Base-by-base conservation (phyloP, 2,329 filamentous ascomycete species). In the Fusarium burgessii region DNA sequence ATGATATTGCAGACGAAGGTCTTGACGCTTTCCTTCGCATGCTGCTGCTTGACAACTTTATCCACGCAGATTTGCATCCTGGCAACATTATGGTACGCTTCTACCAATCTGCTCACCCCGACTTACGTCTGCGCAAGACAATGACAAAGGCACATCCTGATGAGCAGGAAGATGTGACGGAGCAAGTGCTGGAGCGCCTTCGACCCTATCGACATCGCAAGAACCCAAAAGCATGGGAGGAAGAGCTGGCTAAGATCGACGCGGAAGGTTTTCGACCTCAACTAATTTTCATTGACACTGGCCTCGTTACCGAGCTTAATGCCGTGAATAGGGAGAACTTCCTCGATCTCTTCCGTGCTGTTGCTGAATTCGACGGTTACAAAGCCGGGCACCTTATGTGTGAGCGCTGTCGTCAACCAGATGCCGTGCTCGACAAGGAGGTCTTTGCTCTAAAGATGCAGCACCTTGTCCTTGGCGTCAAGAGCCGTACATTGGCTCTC, bases 41-140 rank as follows among this genome's bases (percentile, higher is more conserved):
- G 96, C 84, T 99, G 18, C 87, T 99, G 15, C 91, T 99, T 41
- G 96, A 99, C 80, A 99, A 99, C 80, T 99, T 99, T 80, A 91
- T 98, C 29, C 96, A 99, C 78, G 95, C 96, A 8, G 96, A 99
- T 78, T 84, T 99, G 33, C 96, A 99, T 78, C 96, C 96, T 0
- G 96, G 96, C 29, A 99, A 99, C 80, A 98, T 99, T 82, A 98
- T 99, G 95, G 95, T 99, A 49, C 94, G 97, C 70, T 99, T 99
- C 84, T 98, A 98, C 82, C 91, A 95, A 76, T 90, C 95, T 0
- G 89, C 90, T 17, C 87, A 91, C 67, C 88, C 95, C 0, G 89
- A 92, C 51, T 83, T 97, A 2, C 78, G 76, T 7, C 61, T 80
- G 15, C 74, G 76, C 50, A 76, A 73, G 33, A 72, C 75, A 62